phyloP scores from a whole-genome alignment of 1,139 yeast genomes.

The Hemisphaericaspora lyxosophila region DNA sequence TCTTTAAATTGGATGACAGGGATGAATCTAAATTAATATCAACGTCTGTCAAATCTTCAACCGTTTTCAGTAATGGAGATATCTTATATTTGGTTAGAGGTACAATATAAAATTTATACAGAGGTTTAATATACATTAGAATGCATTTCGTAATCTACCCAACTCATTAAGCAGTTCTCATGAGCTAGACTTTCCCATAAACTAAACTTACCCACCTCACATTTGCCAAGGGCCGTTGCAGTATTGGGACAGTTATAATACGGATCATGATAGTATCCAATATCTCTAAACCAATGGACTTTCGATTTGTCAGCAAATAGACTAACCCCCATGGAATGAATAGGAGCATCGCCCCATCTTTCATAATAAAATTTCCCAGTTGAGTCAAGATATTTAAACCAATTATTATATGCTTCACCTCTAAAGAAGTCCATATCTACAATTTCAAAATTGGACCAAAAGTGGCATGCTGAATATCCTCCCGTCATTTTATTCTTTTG shows the following conservation, averaged over 20 bases:
- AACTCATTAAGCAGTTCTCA: conserved; percentile 73
- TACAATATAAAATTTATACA: conserved; percentile 12
- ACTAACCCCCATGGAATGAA: conserved; percentile 72
- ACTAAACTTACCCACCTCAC: conserved; percentile 35
- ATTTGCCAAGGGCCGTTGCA: conserved; percentile 24
- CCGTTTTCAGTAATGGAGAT: conserved; percentile 48
- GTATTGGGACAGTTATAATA: conserved; percentile 69
- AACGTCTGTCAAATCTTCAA: conserved; percentile 11
- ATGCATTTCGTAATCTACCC: conserved; percentile 52
- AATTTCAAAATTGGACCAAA: conserved; percentile 85
- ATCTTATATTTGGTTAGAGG: conserved; percentile 61
- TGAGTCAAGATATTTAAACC: conserved; percentile 63
- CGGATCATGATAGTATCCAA: conserved; percentile 77
- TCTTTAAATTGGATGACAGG: conserved; percentile 38
- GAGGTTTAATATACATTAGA: conserved; percentile 10
- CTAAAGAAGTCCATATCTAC: conserved; percentile 81
- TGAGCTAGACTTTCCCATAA: conserved; percentile 41
- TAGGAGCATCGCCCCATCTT: conserved; percentile 94
- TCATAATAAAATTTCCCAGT: conserved; percentile 84
- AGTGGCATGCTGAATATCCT: conserved; percentile 84
- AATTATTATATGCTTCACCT: conserved; percentile 59
- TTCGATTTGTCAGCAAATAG: conserved; percentile 68
- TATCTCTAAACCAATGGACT: conserved; percentile 87
- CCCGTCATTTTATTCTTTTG: conserved; percentile 49
- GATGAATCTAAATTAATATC: conserved; percentile 23